A percentile compares a stretch with the other conserved stretches of the same genome.
phyloP scores from a whole-genome alignment of 2,329 filamentous ascomycete genomes.

The Pseudohalonectria lignicola region DNA sequence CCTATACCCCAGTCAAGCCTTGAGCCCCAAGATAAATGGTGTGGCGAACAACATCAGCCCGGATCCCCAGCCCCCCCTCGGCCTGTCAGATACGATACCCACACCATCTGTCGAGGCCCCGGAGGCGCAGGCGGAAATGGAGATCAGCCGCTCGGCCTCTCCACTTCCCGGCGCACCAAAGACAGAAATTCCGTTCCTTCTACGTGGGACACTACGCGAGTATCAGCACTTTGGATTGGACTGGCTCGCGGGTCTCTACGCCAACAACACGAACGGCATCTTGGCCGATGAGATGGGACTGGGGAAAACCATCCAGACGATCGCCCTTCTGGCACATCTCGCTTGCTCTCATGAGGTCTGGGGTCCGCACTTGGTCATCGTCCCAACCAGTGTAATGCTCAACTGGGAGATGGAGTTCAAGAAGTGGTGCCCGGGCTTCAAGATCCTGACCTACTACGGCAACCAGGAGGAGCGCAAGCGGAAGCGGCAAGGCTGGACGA shows the following conservation, averaged over 20 bases:
- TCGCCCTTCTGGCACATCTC: slow-evolving; percentile 83
- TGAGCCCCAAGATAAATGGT: slow-evolving; percentile 30
- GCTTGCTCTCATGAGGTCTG: slow-evolving; percentile 84
- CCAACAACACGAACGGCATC: slow-evolving; percentile 89
- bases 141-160: slow-evolving; percentile 20
- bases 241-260: slow-evolving; percentile 89
- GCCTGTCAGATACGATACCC: slow-evolving; percentile 38
- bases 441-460: slow-evolving; percentile 94
- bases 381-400: slow-evolving; percentile 95
- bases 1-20: slow-evolving; percentile 16
- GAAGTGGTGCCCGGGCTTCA: slow-evolving; percentile 97
- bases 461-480: slow-evolving; percentile 82
- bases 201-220: slow-evolving; percentile 82
- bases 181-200: slow-evolving; percentile 68
- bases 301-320: slow-evolving; percentile 97
- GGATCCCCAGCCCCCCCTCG: slow-evolving; percentile 32
- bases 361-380: slow-evolving; percentile 92
- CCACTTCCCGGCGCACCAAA: slow-evolving; percentile 33
- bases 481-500: slow-evolving; percentile 88
- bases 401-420: slow-evolving; percentile 99
- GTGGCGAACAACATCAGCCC: slow-evolving; percentile 30
- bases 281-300: slow-evolving; percentile 97
- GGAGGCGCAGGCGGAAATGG: slow-evolving; percentile 17
- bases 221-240: slow-evolving; percentile 97
- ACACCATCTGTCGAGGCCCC: slow-evolving; percentile 24